Conservation (phyloP, 495 filamentous ascomycete species). For the Penicillium flavigenum region DNA sequence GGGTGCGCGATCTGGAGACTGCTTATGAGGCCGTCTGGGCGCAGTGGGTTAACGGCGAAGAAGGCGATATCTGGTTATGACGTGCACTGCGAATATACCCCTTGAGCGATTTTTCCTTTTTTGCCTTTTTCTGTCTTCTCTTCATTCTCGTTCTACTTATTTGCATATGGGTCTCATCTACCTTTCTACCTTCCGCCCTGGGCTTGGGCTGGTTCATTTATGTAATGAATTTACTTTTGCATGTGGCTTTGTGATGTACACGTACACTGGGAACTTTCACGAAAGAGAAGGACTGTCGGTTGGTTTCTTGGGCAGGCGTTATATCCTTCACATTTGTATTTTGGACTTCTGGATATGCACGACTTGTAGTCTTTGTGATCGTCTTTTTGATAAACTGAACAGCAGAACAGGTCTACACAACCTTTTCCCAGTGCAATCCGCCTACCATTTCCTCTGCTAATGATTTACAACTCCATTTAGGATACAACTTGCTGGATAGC, state of each 20-base stretch:
- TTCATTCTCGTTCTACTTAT: background rate
- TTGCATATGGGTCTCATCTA: slow-evolving; percentile 1
- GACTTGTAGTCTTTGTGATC: background rate
- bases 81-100: slow-evolving; percentile 42
- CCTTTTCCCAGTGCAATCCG: background rate
- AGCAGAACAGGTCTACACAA: background rate
- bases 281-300: slow-evolving; percentile 5
- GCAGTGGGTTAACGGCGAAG: slow-evolving; percentile 80
- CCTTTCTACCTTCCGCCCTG: background rate
- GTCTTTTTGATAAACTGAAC: slow-evolving; percentile 7
- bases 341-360: background rate
- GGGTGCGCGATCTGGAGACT: slow-evolving; percentile 88
- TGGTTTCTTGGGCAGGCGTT: slow-evolving; percentile 3
- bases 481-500: background rate
- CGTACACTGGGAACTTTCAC: slow-evolving; percentile 4
- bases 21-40: slow-evolving; percentile 88
- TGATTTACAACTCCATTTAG: background rate
- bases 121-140: background rate
- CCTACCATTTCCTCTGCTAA: background rate
- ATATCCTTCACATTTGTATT: background rate
- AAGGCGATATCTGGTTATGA: slow-evolving; percentile 83
- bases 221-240: slow-evolving; percentile 7
- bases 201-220: slow-evolving; percentile 2
- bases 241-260: slow-evolving; percentile 7
- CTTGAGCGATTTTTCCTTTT: slow-evolving; percentile 36